Base-by-base conservation (phyloP, 1,284 basidiomycete species). In the Cutaneotrichosporon arboriforme region DNA sequence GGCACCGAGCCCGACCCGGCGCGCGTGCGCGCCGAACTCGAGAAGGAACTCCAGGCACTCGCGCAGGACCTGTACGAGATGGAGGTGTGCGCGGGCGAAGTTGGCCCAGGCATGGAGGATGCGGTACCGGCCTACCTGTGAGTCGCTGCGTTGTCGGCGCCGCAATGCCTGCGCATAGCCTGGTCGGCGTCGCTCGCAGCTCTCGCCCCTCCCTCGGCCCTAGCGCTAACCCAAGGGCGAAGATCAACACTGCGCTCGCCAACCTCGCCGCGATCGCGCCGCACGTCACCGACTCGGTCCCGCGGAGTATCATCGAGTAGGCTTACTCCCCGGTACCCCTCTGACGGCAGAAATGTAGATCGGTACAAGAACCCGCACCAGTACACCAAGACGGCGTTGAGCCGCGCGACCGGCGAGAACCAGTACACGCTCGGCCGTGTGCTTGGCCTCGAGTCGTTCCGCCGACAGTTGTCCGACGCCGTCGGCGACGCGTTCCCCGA, bases 61-160 rank as follows among this genome's bases (percentile, higher is more conserved):
- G 56, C 57, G 26, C 72, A 73, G 58, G 70, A 72, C 51, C 58
- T 73, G 47, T 72, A 69, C 51, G 72, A 73, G 58, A 59, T 72
- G 62, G 72, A 73, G 54, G 64, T 73, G 10, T 72, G 70, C 45
- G 70, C 72, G 0, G 72, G 72, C n/a, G 66, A 70, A 33, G 72
- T 73, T 2, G 59, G 55, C 12, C 22, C 52, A 17, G 69, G 62
- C 12, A 65, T 63, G 58, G 69, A 73, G 42, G 64, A 64, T 23
- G 57, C 60, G 4, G 69, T 71, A 1, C 63, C 68, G 1, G 49
- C 55, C 2, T 68, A 67, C 20, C 42, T 73, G 71, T 72, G 51
- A 58, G 71, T 60, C 8, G 15, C 20, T 5, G 9, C 7, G 18
- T 15, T n/a, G n/a, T n/a, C n/a, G n/a, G n/a, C n/a, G n/a, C n/a